These are phyloP conservation scores for Pseudocercospora musae DNA, from an alignment of 2,329 filamentous ascomycete genomes.

Conservation along the genomic window DNA sequence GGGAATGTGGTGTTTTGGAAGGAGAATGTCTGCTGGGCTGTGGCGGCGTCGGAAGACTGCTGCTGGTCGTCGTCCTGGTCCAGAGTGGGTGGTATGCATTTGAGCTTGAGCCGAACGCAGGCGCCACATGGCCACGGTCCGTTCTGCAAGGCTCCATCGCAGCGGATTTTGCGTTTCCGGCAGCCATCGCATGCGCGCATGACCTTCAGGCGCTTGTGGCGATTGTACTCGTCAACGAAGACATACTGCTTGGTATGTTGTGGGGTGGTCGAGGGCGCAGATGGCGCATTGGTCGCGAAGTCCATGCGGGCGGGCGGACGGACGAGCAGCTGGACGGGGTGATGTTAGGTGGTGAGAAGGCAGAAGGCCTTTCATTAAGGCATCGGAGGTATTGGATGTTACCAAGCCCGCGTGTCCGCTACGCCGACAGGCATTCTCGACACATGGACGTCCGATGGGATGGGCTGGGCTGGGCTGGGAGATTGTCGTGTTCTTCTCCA, in stretches of 20 bases:
- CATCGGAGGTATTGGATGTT: slow-evolving; percentile 12
- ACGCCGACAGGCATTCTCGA: slow-evolving; percentile 9
- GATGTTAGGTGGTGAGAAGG: slow-evolving; percentile 9
- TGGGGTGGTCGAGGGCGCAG: slow-evolving; percentile 60
- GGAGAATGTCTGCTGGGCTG: slow-evolving; percentile 29
- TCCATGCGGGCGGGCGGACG: slow-evolving; percentile 16
- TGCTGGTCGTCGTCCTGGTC: slow-evolving; percentile 62
- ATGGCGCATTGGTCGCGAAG: slow-evolving; percentile 21
- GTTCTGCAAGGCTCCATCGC: slow-evolving; percentile 94
- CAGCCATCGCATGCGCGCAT: slow-evolving; percentile 98
- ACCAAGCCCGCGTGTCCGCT: slow-evolving; percentile 1
- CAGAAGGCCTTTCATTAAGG: slow-evolving; percentile 13
- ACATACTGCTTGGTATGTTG: slow-evolving; percentile 95
- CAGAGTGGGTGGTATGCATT: slow-evolving; percentile 85
- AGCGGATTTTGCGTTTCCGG: slow-evolving; percentile 93
- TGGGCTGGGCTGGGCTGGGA: no score
- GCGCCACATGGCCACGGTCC: slow-evolving; percentile 90
- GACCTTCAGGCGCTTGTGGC: slow-evolving; percentile 94
- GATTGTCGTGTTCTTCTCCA: no score
- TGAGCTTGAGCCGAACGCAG: slow-evolving; percentile 85
- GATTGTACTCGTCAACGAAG: slow-evolving; percentile 97
- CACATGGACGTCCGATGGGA: not conserved
- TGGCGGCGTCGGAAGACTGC: slow-evolving; percentile 16
- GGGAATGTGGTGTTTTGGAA: slow-evolving; percentile 30
- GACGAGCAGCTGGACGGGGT: slow-evolving; percentile 9